Conservation (phyloP, 2,329 filamentous ascomycete genomes). For the Alternaria ventricosa region DNA sequence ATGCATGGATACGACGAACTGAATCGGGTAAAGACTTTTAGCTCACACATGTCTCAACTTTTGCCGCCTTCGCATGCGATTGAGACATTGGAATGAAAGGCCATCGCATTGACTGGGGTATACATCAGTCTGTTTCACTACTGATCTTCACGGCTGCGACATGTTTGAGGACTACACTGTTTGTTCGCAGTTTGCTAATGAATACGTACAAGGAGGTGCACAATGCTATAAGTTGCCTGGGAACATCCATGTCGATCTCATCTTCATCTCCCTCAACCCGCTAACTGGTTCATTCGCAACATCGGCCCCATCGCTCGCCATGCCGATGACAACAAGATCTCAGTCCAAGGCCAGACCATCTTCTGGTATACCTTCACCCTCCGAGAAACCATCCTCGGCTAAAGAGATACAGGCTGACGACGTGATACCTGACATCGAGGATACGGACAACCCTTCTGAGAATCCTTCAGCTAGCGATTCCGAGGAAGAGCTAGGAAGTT, state of each 20-base stretch:
- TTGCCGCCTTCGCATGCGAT: not conserved
- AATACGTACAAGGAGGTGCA: not conserved
- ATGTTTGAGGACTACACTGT: not conserved
- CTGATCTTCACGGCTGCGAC: not conserved
- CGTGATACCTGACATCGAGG: too few relatives aligned
- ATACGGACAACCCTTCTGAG: too few relatives aligned
- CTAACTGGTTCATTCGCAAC: not conserved
- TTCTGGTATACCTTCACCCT: too few relatives aligned
- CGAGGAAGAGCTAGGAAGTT: too few relatives aligned
- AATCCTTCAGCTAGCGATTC: too few relatives aligned
- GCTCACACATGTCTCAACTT: not conserved
- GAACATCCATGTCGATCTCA: not conserved
- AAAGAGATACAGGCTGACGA: too few relatives aligned
- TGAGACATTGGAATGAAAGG: not conserved
- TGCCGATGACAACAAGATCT: not conserved
- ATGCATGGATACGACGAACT: too few relatives aligned
- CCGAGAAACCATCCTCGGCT: too few relatives aligned
- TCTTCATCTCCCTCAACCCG: not conserved
- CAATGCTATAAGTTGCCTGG: not conserved
- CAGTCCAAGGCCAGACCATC: not conserved
- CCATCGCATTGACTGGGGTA: not conserved
- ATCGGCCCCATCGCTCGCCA: not conserved
- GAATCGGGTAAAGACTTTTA: fast-evolving
- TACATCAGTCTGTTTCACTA: not conserved
- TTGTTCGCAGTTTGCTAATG: not conserved